phyloP scores from a whole-genome alignment of 257 asterid genomes.

The Przewalskia tangutica region DNA sequence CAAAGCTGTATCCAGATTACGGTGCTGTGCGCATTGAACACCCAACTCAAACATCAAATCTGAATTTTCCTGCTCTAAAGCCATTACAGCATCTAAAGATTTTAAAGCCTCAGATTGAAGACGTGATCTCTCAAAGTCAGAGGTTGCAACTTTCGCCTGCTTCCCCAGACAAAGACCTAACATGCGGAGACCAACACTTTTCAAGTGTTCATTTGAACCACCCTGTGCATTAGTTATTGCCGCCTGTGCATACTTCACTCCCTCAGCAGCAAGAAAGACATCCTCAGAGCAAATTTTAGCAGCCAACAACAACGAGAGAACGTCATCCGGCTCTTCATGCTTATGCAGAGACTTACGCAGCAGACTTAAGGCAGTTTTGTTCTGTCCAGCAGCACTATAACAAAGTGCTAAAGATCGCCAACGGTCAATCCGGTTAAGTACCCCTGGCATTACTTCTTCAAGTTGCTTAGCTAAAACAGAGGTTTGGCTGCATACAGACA shows the following conservation, averaged over 20 bases:
- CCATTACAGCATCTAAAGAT: conserved; percentile 65
- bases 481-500: conserved; percentile 78
- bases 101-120: conserved; percentile 89
- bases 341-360: conserved; percentile 68
- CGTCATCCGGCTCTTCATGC: conserved; percentile 76
- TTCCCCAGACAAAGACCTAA: conserved; percentile 87
- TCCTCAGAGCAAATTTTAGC: conserved; percentile 81
- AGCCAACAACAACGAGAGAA: conserved; percentile 64
- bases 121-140: conserved; percentile 84
- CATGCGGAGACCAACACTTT: conserved; percentile 74
- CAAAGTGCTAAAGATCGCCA: conserved; percentile 88
- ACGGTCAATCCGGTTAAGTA: conserved; percentile 60
- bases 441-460: conserved; percentile 87
- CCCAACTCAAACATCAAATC: conserved; percentile 81
- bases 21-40: conserved; percentile 77
- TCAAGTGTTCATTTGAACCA: conserved; percentile 56
- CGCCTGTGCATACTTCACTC: conserved; percentile 63
- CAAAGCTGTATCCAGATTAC: conserved; percentile 76
- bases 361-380: conserved; percentile 55
- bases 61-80: conserved; percentile 62
- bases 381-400: conserved; percentile 61
- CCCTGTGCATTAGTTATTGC: conserved; percentile 52
- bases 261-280: conserved; percentile 75
- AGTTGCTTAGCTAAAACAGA: conserved; percentile 74
- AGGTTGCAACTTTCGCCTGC: conserved; percentile 74